Evolutionary conservation across 768 basidiomycete genomes (phyloP).

Genomic region (Naematelia encephala): DNA sequence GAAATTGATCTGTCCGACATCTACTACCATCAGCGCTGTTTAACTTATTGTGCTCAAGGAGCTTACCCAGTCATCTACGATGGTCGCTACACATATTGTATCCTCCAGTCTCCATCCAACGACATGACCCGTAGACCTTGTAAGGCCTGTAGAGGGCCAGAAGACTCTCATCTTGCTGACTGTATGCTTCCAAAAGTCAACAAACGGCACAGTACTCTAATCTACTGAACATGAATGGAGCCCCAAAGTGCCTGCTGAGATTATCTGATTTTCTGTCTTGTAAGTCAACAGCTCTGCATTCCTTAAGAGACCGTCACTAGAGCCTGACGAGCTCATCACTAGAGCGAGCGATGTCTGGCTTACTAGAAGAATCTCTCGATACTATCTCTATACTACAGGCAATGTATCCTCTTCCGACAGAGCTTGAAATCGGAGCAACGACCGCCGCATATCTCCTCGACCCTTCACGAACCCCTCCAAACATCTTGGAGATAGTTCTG

Average conservation of each 20-base stretch:
- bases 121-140: constrained; percentile 10
- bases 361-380: constrained; percentile 19
- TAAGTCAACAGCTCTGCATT: too few relatives aligned
- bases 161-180: constrained; percentile 24
- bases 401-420: constrained; percentile 39
- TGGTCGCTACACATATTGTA: constrained; percentile 18
- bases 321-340: too few relatives aligned
- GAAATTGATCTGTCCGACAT: neutral
- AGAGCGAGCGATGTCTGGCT: neutral
- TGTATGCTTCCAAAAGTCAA: too few relatives aligned
- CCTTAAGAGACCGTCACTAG: too few relatives aligned
- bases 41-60: neutral
- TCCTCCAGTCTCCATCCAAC: constrained; percentile 24
- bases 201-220: too few relatives aligned
- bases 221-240: neutral
- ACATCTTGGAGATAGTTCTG: neutral
- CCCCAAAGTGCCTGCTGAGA: neutral
- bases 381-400: constrained; percentile 38
- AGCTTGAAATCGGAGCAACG: constrained; percentile 21
- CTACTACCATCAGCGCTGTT: neutral
- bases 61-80: constrained; percentile 25
- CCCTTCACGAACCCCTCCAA: neutral
- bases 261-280: too few relatives aligned
- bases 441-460: neutral
- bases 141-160: constrained; percentile 23